A percentile compares a stretch with the other conserved stretches of the same genome.
These are phyloP conservation scores for Neonectria magnoliae DNA, from an alignment of 2,329 filamentous ascomycete species.

Conservation along the genomic window DNA sequence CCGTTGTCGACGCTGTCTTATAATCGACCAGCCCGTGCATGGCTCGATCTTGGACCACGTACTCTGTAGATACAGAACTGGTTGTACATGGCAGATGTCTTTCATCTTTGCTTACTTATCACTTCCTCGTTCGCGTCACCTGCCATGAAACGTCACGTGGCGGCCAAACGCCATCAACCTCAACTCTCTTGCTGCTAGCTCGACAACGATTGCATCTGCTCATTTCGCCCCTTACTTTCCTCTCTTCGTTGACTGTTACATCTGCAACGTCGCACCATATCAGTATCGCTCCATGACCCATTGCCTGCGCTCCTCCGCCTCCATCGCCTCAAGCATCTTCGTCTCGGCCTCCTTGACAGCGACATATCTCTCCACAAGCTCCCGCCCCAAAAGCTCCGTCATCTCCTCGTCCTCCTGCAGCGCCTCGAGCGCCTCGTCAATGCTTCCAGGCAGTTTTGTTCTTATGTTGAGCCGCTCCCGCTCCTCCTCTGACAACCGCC, in stretches of 20 bases:
- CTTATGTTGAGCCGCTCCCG: conserved; percentile 63
- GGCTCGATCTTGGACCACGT: neutral
- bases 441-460: conserved; percentile 61
- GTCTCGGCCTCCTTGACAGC: conserved; percentile 69
- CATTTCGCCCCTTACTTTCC: neutral
- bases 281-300: conserved; percentile 75
- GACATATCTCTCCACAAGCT: conserved; percentile 66
- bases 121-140: neutral
- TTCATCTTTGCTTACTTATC: neutral
- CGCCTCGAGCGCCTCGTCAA: conserved; percentile 64
- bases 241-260: neutral
- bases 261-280: conserved; percentile 6
- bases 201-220: neutral
- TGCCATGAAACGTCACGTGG: neutral
- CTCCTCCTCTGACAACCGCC: conserved; percentile 57
- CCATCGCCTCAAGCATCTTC: conserved; percentile 55
- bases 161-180: neutral
- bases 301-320: conserved; percentile 55
- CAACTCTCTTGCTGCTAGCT: neutral
- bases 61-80: neutral
- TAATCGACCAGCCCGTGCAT: neutral
- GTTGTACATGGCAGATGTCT: neutral
- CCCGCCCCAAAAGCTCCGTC: conserved; percentile 55
- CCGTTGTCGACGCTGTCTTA: neutral
- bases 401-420: conserved; percentile 61